Conservation (phyloP, 768 basidiomycete genomes). For the Phlegmacium glaucopus region DNA sequence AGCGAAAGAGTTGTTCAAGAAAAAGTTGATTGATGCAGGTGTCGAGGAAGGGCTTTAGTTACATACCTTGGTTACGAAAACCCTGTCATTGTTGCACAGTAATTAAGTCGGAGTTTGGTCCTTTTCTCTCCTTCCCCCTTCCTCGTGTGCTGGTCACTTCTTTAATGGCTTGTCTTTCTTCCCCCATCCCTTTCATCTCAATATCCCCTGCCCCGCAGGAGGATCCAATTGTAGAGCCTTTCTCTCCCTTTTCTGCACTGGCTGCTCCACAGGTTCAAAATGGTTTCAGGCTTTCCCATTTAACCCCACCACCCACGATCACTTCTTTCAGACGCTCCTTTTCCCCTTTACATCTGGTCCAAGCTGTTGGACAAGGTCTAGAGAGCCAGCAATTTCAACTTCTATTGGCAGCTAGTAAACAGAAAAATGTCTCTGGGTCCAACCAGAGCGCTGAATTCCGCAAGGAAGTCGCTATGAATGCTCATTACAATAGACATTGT, state of each 20-base stretch:
- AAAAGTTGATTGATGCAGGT: conserved; percentile 45
- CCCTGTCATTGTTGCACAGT: conserved; percentile 1
- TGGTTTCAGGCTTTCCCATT: conserved; percentile 52
- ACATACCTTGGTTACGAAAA: too few species aligned
- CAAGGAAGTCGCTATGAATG: conserved; percentile 71
- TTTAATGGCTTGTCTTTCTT: conserved; percentile 39
- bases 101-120: conserved; percentile 29
- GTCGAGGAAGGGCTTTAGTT: conserved; percentile 32
- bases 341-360: conserved; percentile 48
- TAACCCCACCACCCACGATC: conserved; percentile 53
- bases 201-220: conserved; percentile 68
- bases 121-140: conserved; percentile 28
- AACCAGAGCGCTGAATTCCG: conserved; percentile 59
- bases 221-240: conserved; percentile 48
- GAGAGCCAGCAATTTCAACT: conserved; percentile 61
- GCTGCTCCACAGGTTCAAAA: conserved; percentile 38
- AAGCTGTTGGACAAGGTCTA: conserved; percentile 46
- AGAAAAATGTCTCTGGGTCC: conserved; percentile 43
- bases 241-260: conserved; percentile 55
- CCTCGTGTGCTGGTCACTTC: conserved; percentile 52
- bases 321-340: conserved; percentile 40
- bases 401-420: conserved; percentile 58
- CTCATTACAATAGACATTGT: conserved; percentile 75
- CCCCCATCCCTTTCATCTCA: conserved; percentile 61
- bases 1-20: conserved; percentile 78